Evolutionary conservation across 345 rosid species (phyloP).

Genomic region (Eucalyptus cloeziana): DNA sequence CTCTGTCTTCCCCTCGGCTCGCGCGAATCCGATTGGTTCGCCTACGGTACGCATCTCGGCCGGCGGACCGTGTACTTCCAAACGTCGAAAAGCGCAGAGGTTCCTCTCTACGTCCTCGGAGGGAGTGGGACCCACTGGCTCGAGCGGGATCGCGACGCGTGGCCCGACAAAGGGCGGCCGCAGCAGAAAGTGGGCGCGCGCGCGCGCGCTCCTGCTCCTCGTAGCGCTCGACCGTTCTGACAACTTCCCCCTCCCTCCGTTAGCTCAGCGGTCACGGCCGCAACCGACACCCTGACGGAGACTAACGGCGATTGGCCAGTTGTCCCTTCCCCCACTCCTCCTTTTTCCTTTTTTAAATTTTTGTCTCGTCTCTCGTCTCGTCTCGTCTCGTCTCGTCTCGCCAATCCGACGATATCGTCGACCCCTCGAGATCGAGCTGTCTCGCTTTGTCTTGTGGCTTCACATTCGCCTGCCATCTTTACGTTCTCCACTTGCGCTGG

Average conservation of each 20-base stretch:
- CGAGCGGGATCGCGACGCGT: constrained; percentile 1
- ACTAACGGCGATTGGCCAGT: neutral
- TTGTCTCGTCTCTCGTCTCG: neutral
- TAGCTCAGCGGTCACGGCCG: constrained; percentile 6
- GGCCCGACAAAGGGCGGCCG: neutral
- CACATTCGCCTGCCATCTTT: no score
- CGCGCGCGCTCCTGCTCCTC: neutral
- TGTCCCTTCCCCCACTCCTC: neutral
- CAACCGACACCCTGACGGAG: constrained; percentile 20
- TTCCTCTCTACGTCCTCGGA: neutral
- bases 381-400: neutral
- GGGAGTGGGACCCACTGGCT: neutral
- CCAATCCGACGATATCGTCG: neutral
- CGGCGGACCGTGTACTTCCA: neutral
- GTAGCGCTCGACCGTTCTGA: constrained; percentile 7
- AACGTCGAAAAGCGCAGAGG: neutral
- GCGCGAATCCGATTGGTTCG: neutral
- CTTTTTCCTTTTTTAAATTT: neutral
- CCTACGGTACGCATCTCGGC: neutral
- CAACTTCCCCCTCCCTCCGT: neutral
- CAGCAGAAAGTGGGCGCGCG: neutral
- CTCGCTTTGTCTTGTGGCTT: neutral
- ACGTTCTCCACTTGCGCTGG: neutral
- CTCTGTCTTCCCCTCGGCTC: neutral
- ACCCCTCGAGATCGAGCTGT: neutral